Base-by-base conservation (phyloP, 139 green algal species). In the Diplosphaera chodatii region DNA sequence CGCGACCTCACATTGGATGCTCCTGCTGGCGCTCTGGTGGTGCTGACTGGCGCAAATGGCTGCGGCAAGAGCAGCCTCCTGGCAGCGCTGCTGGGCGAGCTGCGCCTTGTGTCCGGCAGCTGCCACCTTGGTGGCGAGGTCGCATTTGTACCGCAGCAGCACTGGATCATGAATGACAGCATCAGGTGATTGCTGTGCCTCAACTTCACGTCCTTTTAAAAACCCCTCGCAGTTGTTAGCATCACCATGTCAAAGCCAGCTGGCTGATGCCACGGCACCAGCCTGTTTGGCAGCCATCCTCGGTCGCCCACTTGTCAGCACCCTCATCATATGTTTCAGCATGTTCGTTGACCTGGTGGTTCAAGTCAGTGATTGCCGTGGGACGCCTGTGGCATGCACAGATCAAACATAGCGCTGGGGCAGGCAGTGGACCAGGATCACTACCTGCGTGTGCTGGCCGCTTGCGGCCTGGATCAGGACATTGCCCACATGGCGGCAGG, bases 41-140 rank as follows among this genome's bases (percentile, higher is more conserved):
- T 84, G 4, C 31, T 96, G 1, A 80, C 81, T 3, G 90, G 89
- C 10, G 75, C 84, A 13, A 82, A 92, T 25, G 91, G 91, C 32
- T 68, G 79, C 32, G 90, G 91, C 29, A 96, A 95, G 76, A 86
- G 68, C 59, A 79, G 76, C 21, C 80, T 96, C 56, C 79, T 96
- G 56, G 59, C 74, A 13, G 90, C 87, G 21, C 41, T 92, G 16
- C 72, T 90, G 20, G 90, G 87, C 0, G 88, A 96, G 76, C 72
- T 93, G 70, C 64, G 78, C 1, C 68, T 63, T 21, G 21, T 68
- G 40, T 32, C 25, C 30, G 73, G 74, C 37, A 25, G 48, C 34
- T 56, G 63, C 59, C 20, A 56, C 22, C 27, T 80, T 25, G 8
- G 34, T 20, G 66, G 70, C 48, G 65, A 4, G 1, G 59, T 83